phyloP scores from a whole-genome alignment of 2,329 filamentous ascomycete genomes.

The Aspergillus niger region DNA sequence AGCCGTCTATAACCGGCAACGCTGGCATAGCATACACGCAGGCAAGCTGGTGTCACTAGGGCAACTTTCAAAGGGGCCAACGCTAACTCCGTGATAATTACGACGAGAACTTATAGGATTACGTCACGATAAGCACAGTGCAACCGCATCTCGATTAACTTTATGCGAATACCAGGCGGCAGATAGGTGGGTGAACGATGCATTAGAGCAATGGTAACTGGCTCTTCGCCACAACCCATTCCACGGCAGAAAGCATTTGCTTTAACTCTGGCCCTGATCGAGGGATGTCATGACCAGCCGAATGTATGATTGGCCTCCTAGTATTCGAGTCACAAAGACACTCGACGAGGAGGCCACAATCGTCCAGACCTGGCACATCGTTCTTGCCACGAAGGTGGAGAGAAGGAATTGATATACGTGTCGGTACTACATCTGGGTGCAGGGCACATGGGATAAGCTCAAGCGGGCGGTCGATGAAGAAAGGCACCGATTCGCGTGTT shows the following conservation, averaged over 20 bases:
- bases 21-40: no score
- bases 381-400: constrained; percentile 12
- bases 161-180: no score
- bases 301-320: neutral
- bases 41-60: no score
- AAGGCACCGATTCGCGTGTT: neutral
- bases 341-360: neutral
- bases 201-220: neutral
- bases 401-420: constrained; percentile 14
- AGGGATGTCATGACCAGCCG: neutral
- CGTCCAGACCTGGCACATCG: constrained; percentile 2
- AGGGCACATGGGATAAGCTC: constrained; percentile 11
- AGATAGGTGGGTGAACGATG: neutral
- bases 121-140: no score
- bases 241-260: neutral
- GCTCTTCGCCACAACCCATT: neutral
- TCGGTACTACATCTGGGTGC: constrained; percentile 2
- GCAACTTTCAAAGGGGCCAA: no score
- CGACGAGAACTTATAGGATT: no score
- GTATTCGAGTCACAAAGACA: neutral
- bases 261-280: neutral
- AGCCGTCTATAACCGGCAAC: no score
- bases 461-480: constrained; percentile 7
- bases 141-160: no score
- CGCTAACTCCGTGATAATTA: no score